These are phyloP conservation scores for Sphaceloma murrayae DNA, from an alignment of 2,329 filamentous ascomycete species.

Conservation along the genomic window DNA sequence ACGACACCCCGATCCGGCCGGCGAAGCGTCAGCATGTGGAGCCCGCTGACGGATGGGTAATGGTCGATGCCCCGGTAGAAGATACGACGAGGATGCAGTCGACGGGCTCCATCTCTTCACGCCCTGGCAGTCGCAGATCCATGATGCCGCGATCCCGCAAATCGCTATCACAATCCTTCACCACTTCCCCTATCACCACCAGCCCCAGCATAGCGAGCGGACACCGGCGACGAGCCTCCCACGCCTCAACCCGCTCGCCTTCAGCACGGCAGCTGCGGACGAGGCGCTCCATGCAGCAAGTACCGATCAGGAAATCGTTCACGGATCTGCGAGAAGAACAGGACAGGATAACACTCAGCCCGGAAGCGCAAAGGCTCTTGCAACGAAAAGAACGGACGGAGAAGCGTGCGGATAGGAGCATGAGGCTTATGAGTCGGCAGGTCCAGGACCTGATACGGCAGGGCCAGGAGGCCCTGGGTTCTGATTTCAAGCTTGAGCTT, in stretches of 20 bases:
- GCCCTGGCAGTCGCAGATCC: conserved; percentile 30
- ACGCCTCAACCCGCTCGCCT: conserved; percentile 42
- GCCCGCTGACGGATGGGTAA: conserved; percentile 39
- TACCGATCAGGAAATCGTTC: conserved; percentile 6
- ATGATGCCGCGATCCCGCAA: conserved; percentile 12
- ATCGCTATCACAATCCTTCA: conserved; percentile 15
- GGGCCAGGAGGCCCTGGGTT: conserved; percentile 71
- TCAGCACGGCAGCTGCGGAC: conserved; percentile 18
- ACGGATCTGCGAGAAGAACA: not conserved
- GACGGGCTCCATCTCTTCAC: conserved; percentile 25
- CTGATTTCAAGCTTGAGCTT: conserved; percentile 31
- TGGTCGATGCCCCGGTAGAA: conserved; percentile 35
- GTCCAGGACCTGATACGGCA: conserved; percentile 81
- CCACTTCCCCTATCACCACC: not conserved
- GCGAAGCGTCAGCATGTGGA: conserved; percentile 42
- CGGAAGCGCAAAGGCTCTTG: conserved; percentile 64
- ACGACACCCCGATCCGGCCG: conserved; percentile 35
- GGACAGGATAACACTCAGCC: conserved; percentile 33
- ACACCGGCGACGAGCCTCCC: conserved; percentile 43
- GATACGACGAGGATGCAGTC: too few relatives aligned
- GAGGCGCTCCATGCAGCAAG: conserved; percentile 14
- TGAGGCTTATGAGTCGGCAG: conserved; percentile 68
- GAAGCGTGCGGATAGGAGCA: conserved; percentile 65
- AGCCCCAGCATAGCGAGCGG: conserved; percentile 15
- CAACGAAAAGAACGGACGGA: conserved; percentile 65